Percentiles rank a stretch among this genome's conserved stretches.
phyloP scores from a whole-genome alignment of 768 basidiomycete genomes.

The Kwoniella dejecticola region DNA sequence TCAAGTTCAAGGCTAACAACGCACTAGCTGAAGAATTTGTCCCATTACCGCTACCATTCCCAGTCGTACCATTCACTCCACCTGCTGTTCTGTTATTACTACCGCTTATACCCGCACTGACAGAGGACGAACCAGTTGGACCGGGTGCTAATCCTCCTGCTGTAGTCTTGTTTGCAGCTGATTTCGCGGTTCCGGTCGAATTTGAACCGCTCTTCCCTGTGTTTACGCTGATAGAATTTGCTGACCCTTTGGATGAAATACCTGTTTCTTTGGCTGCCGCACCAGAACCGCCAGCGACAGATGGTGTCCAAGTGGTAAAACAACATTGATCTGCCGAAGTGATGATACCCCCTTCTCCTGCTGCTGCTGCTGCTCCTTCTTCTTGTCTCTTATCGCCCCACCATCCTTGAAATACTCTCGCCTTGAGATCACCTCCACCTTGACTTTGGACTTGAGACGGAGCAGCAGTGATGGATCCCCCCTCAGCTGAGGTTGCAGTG shows the following conservation, averaged over 20 bases:
- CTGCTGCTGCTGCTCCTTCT: no score
- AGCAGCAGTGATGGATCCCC: constrained; percentile 1
- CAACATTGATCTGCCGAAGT: constrained; percentile 46
- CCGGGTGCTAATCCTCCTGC: neutral
- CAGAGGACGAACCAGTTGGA: no score
- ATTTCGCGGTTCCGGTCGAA: neutral
- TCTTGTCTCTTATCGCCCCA: neutral
- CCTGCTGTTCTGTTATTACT: neutral
- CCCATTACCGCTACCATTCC: neutral
- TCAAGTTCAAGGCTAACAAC: neutral
- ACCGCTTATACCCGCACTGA: neutral
- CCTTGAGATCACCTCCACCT: neutral
- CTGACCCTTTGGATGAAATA: neutral
- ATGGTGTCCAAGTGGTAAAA: constrained; percentile 47
- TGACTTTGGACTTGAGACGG: no score
- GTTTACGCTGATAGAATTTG: neutral
- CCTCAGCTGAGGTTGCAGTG: neutral
- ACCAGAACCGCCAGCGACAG: constrained; percentile 26
- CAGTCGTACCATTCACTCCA: constrained; percentile 20
- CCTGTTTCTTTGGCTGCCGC: constrained; percentile 13
- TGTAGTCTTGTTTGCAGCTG: neutral
- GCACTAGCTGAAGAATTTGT: neutral
- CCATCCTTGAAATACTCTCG: neutral
- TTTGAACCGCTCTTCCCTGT: neutral
- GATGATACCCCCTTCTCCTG: constrained; percentile 18